A percentile compares a stretch with the other conserved stretches of the same genome.
Conservation (phyloP, 2,329 filamentous ascomycete species). For the Rasamsonia emersonii region DNA sequence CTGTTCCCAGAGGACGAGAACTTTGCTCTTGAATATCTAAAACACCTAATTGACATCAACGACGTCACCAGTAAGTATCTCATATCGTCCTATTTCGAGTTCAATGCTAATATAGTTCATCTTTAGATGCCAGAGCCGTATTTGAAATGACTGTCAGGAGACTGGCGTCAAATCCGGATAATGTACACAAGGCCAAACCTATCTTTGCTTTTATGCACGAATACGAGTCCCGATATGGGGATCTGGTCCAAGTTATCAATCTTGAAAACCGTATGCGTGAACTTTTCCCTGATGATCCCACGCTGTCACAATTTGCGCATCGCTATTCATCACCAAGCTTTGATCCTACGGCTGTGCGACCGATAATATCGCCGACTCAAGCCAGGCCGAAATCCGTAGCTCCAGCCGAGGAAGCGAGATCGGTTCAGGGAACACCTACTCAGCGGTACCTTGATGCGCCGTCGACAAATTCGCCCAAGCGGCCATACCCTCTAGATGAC, state of each 20-base stretch:
- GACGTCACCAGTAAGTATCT: constrained; percentile 75
- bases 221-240: constrained; percentile 90
- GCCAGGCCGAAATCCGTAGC: constrained; percentile 54
- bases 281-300: constrained; percentile 82
- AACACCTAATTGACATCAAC: constrained; percentile 84
- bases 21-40: constrained; percentile 92
- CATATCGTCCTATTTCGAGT: too few relatives aligned
- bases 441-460: constrained; percentile 27
- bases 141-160: constrained; percentile 90
- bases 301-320: constrained; percentile 63
- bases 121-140: constrained; percentile 77
- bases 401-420: constrained; percentile 15
- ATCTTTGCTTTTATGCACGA: constrained; percentile 90
- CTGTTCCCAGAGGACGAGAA: constrained; percentile 89
- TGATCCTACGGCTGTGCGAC: constrained; percentile 70
- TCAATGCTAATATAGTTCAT: constrained; percentile 10
- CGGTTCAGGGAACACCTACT: constrained; percentile 27
- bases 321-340: constrained; percentile 68
- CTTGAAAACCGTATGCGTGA: constrained; percentile 89
- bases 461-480: constrained; percentile 39
- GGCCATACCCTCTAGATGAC: constrained; percentile 59
- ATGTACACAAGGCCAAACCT: constrained; percentile 65
- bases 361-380: constrained; percentile 78
- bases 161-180: constrained; percentile 67
- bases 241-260: constrained; percentile 81